These are phyloP conservation scores for Hyaloscypha variabilis DNA, from an alignment of 495 filamentous ascomycete genomes.

Conservation along the genomic window DNA sequence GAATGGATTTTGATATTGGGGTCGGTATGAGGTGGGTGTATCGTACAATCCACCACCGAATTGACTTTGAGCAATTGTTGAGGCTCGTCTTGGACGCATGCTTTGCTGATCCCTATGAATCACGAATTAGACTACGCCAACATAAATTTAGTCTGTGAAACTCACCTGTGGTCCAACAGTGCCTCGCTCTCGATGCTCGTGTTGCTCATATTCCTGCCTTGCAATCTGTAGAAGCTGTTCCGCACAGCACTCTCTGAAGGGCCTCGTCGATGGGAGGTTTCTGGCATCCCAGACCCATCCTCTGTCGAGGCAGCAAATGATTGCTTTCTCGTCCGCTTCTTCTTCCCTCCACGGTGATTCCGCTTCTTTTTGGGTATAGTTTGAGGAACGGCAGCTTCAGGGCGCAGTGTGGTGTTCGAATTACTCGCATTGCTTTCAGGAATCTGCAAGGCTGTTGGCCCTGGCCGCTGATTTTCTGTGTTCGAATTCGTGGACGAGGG, in stretches of 20 bases:
- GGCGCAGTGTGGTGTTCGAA: conserved; percentile 21
- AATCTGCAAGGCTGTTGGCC: conserved; percentile 21
- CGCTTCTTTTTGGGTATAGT: conserved; percentile 43
- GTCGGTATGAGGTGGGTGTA: conserved; percentile 35
- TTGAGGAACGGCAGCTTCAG: conserved; percentile 12
- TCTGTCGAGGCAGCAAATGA: conserved; percentile 60
- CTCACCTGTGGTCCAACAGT: conserved; percentile 78
- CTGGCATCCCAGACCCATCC: conserved; percentile 41
- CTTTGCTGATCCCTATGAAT: conserved; percentile 64
- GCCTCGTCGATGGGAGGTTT: conserved; percentile 34
- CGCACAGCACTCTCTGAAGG: conserved; percentile 36
- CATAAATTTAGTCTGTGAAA: background rate
- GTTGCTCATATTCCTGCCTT: conserved; percentile 63
- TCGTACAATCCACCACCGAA: conserved; percentile 38
- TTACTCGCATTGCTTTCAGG: background rate
- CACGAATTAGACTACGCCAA: background rate
- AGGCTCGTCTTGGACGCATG: conserved; percentile 69
- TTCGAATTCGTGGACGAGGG: conserved; percentile 6
- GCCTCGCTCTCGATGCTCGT: conserved; percentile 83
- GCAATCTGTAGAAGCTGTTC: conserved; percentile 58
- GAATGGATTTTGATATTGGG: conserved; percentile 38
- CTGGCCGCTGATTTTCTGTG: conserved; percentile 18
- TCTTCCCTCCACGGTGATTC: conserved; percentile 55
- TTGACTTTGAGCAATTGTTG: conserved; percentile 39
- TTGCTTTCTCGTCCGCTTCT: conserved; percentile 62